Evolutionary conservation across 306 rosid genomes (phyloP), one percentile per base, ranked within the genome.

Genomic region (Boehmeria nivea): DNA sequence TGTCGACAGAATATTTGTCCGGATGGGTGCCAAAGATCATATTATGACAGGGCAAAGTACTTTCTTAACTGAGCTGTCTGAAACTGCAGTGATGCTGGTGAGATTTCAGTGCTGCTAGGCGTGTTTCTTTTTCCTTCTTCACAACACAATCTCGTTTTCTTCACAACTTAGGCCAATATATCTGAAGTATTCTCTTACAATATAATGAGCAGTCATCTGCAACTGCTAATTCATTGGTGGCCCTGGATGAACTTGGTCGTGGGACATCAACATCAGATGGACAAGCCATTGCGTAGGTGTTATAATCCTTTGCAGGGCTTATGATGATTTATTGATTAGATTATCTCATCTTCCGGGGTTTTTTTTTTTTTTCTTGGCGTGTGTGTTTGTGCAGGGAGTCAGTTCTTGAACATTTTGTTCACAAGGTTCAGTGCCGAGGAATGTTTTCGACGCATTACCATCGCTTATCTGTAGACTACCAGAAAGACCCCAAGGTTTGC

Each of bases 261-360:
- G 99, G 99, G 56, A 91, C 99, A 25, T 82, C 96, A 64, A 91
- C 99, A 69, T 85, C 99, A 31, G 99, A 91, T 72, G 99, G 96
- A 52, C 96, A 91, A 72, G 99, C 99, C 72, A 87, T 91, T 78
- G 99, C 96, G 96, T 82, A 68, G 62, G 97, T 66, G 50, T 66
- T 44, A 51, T 33, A 23, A 51, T 77, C 37, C 51, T 22, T 44
- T 48, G 15, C 51, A 65, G 10, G 8, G 4, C 12, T 40, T 21
- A 12, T 28, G 25, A 54, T 17, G 40, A 49, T 38, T 25, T 27
- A 43, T 43, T 55, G 45, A 43, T 54, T 70, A 55, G n/a, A 13
- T 23, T 37, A 43, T 56, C 63, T 57, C 38, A 63, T 55, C 42
- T 63, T 13, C 11, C 38, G 38, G 5, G 38, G 5, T 40, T 50